A percentile compares a stretch with the other conserved stretches of the same genome.
Conservation (phyloP, 2,329 filamentous ascomycete species). For the Talaromyces sp. region DNA sequence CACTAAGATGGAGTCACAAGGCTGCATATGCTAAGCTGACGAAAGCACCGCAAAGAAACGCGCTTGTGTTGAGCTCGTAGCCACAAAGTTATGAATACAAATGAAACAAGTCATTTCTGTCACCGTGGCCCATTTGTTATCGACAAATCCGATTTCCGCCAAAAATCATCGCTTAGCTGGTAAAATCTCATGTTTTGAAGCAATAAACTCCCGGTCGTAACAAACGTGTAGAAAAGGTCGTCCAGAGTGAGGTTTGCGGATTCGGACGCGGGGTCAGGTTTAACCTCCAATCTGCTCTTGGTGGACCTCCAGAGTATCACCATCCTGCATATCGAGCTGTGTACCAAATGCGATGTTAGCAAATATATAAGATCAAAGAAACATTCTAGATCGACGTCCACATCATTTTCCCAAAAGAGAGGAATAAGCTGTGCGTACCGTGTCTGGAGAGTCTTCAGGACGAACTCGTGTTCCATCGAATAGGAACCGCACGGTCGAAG, state of each 20-base stretch:
- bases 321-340: constrained; percentile 94
- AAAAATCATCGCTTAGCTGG: constrained; percentile 3
- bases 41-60: not conserved
- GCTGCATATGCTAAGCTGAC: not conserved
- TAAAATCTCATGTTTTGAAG: not conserved
- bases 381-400: not conserved
- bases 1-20: not conserved
- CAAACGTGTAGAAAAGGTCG: not conserved
- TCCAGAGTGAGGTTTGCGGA: not conserved
- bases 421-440: constrained; percentile 56
- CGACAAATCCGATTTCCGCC: not conserved
- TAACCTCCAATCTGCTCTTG: constrained; percentile 92
- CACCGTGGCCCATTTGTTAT: not conserved
- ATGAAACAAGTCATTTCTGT: not conserved
- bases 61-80: not conserved
- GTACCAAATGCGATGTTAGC: constrained; percentile 5
- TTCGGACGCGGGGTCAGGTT: constrained; percentile 3
- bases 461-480: constrained; percentile 95
- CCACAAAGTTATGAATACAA: not conserved
- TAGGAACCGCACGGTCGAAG: constrained; percentile 81
- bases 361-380: not conserved
- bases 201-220: not conserved
- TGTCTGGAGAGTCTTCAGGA: constrained; percentile 82
- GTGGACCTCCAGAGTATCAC: constrained; percentile 93
- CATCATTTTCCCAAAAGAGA: not conserved